Percentiles rank a stretch among this genome's conserved stretches.
phyloP scores from a whole-genome alignment of 2,329 filamentous ascomycete species.

The Aspergillus piperis region DNA sequence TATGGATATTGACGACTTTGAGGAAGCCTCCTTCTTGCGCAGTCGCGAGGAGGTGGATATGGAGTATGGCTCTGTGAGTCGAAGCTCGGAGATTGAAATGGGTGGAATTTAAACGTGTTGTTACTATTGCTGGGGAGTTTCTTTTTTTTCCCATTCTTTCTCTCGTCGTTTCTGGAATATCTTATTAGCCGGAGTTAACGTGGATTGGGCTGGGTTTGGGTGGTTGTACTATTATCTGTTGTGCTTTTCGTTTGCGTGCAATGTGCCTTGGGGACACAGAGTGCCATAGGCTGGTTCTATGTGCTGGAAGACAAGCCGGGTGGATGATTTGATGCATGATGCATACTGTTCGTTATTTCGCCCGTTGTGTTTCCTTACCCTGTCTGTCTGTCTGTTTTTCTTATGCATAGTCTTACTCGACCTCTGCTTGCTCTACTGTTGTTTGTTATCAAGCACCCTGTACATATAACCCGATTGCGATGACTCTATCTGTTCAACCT shows the following conservation, averaged over 20 bases:
- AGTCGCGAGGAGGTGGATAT: slow-evolving; percentile 43
- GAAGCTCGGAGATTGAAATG: slow-evolving; percentile 31
- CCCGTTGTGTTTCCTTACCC: neutral
- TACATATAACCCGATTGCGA: neutral
- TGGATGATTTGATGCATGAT: neutral
- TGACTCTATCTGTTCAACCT: neutral
- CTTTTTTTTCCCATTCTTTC: neutral
- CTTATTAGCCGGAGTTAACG: neutral
- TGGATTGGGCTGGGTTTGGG: neutral
- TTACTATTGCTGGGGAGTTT: neutral
- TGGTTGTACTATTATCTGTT: neutral
- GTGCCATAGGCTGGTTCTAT: neutral
- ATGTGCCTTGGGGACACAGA: neutral
- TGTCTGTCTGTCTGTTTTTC: slow-evolving; percentile 1
- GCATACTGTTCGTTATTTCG: neutral
- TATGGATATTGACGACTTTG: slow-evolving; percentile 47
- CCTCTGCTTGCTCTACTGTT: neutral
- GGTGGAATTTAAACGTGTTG: slow-evolving; percentile 30
- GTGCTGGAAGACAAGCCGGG: neutral
- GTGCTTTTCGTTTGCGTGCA: neutral
- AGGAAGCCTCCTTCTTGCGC: slow-evolving; percentile 48
- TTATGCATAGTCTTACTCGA: neutral
- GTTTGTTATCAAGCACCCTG: neutral
- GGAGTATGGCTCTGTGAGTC: slow-evolving; percentile 22
- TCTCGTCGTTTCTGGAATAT: neutral